These are phyloP conservation scores for Rhizopus sp. DNA, from an alignment of 371 early-diverging fungal genomes.

Conservation along the genomic window DNA sequence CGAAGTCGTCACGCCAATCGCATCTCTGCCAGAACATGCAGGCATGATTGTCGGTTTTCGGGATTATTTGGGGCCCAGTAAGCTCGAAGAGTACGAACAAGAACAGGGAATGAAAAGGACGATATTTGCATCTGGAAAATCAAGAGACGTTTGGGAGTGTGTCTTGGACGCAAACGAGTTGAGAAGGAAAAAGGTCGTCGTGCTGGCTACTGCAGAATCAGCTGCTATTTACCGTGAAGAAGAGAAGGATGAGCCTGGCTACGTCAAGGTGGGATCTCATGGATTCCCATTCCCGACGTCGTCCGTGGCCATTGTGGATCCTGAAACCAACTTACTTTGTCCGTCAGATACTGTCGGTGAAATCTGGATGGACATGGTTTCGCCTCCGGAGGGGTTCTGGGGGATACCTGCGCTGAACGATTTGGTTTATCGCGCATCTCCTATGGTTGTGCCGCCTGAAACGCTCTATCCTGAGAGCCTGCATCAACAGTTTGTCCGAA, in stretches of 20 bases:
- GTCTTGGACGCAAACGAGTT: slow-evolving; percentile 59
- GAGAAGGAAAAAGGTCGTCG: slow-evolving; percentile 52
- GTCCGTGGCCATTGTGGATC: slow-evolving; percentile 82
- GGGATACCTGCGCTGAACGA: slow-evolving; percentile 73
- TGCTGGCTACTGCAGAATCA: slow-evolving; percentile 50
- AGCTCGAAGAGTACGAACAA: slow-evolving; percentile 36
- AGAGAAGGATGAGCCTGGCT: slow-evolving; percentile 17
- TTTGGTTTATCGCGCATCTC: slow-evolving; percentile 71
- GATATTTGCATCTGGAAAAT: slow-evolving; percentile 42
- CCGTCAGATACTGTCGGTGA: slow-evolving; percentile 81
- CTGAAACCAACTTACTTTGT: slow-evolving; percentile 74
- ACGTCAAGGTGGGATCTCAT: slow-evolving; percentile 48
- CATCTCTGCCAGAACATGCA: slow-evolving; percentile 74
- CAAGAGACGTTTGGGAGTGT: slow-evolving; percentile 59
- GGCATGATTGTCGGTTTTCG: slow-evolving; percentile 70
- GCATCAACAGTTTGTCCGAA: slow-evolving; percentile 68
- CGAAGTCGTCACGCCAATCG: slow-evolving; percentile 67
- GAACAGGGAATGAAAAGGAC: slow-evolving; percentile 25
- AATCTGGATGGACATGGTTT: slow-evolving; percentile 81
- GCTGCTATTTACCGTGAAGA: slow-evolving; percentile 7
- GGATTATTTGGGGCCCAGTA: slow-evolving; percentile 45
- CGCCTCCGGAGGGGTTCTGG: slow-evolving; percentile 82
- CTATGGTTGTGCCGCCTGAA: slow-evolving; percentile 54
- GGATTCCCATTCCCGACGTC: slow-evolving; percentile 66
- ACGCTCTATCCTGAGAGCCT: slow-evolving; percentile 51